These are phyloP conservation scores for Gryganskiella cystojenkinii DNA, from an alignment of 192 early-diverging fungal genomes.

Conservation along the genomic window DNA sequence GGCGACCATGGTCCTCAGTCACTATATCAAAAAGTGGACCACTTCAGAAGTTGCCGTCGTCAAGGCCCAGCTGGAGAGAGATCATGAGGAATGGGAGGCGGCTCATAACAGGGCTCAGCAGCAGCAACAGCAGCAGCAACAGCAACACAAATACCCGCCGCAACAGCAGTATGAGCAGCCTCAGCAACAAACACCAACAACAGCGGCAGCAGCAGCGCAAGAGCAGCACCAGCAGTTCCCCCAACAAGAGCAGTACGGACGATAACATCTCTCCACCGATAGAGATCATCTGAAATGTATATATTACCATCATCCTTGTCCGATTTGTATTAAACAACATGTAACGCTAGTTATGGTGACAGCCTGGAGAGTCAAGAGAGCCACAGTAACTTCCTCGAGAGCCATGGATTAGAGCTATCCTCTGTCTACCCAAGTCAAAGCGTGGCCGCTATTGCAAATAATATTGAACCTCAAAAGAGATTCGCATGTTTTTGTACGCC, in stretches of 20 bases:
- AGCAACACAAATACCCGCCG: not conserved
- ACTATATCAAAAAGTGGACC: conserved; percentile 13
- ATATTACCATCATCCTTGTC: too few species aligned
- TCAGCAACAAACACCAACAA: not conserved
- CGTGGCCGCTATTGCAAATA: too few species aligned
- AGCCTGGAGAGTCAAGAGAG: too few species aligned
- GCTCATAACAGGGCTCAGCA: conserved; percentile 5
- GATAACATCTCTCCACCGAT: not conserved
- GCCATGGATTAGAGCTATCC: too few species aligned
- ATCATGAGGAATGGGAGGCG: conserved; percentile 28
- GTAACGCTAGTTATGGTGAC: too few species aligned
- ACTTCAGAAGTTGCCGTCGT: conserved; percentile 10
- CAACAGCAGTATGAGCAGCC: conserved; percentile 2
- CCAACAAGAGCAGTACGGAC: too few species aligned
- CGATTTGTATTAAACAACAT: too few species aligned
- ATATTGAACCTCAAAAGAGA: too few species aligned
- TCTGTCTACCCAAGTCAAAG: too few species aligned
- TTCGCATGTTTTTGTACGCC: too few species aligned
- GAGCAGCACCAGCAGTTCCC: conserved; percentile 5
- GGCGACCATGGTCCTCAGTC: conserved; percentile 7
- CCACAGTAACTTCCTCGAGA: too few species aligned
- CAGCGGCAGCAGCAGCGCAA: conserved; percentile 5
- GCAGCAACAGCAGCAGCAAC: conserved; percentile 10
- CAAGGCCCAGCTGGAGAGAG: conserved; percentile 29
- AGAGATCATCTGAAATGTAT: too few species aligned